Conservation (phyloP, 345 rosid genomes). For the Isatis tinctoria region DNA sequence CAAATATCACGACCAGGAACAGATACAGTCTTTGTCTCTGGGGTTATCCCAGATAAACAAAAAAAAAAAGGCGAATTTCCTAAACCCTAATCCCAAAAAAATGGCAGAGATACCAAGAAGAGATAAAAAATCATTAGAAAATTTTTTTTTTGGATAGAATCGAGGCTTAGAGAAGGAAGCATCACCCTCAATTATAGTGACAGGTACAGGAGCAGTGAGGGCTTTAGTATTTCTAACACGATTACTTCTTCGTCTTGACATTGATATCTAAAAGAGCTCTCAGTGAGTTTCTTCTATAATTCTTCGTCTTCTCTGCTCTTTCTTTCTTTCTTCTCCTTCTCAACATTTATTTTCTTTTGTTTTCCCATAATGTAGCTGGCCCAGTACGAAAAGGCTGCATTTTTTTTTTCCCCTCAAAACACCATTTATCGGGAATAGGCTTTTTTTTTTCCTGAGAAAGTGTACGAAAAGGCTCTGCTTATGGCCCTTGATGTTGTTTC, state of each 20-base stretch:
- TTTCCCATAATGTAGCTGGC: not conserved
- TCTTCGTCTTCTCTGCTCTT: not conserved
- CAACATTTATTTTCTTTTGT: not conserved
- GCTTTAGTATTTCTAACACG: constrained; percentile 15
- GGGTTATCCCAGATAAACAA: not conserved
- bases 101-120: not conserved
- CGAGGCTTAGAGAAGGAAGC: not conserved
- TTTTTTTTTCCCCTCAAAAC: too few relatives aligned
- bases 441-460: too few relatives aligned
- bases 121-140: not conserved
- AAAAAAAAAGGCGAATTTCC: not conserved
- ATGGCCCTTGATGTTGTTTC: constrained; percentile 7
- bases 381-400: not conserved
- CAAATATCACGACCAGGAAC: not conserved
- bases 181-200: constrained; percentile 28
- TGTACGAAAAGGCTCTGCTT: not conserved
- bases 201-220: not conserved
- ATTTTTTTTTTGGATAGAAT: not conserved
- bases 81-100: constrained; percentile 29
- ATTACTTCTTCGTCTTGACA: constrained; percentile 35
- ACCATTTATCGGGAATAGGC: too few relatives aligned
- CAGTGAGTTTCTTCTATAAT: not conserved
- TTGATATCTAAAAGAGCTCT: not conserved
- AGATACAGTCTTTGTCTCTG: not conserved
- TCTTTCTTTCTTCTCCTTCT: not conserved